Conservation (phyloP, 169 alveolate genomes). For the Cardiosporidium cionae region DNA sequence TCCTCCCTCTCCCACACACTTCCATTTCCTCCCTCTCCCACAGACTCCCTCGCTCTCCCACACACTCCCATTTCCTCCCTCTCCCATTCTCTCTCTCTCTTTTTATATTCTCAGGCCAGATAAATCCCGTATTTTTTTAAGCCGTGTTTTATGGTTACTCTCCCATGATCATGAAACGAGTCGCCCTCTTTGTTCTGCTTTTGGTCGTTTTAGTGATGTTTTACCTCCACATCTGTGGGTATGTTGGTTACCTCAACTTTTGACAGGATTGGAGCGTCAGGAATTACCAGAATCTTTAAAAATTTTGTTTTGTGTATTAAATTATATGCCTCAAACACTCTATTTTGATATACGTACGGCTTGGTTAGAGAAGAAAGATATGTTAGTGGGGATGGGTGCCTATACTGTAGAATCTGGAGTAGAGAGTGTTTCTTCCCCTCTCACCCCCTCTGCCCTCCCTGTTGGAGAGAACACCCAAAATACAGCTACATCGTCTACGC, state of each 20-base stretch:
- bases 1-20: no score
- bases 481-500: neutral
- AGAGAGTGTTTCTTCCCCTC: neutral
- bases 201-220: neutral
- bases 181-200: constrained; percentile 7
- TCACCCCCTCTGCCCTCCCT: neutral
- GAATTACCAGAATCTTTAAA: constrained; percentile 38
- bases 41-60: no score
- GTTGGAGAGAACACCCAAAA: neutral
- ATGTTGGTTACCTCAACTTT: constrained; percentile 50
- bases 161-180: constrained; percentile 28
- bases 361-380: constrained; percentile 41
- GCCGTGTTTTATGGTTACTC: constrained; percentile 47
- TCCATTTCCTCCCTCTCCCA: no score
- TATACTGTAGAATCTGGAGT: neutral
- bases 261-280: constrained; percentile 45
- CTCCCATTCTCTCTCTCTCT: neutral
- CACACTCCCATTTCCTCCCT: neutral
- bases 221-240: constrained; percentile 15
- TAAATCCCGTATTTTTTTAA: constrained; percentile 29
- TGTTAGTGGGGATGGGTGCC: no score
- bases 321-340: constrained; percentile 40
- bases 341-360: constrained; percentile 42
- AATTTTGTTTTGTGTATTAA: constrained; percentile 24
- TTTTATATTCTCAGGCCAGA: constrained; percentile 34